Evolutionary conservation across 2,329 filamentous ascomycete genomes (phyloP).

Genomic region (Lecanosticta acicola): DNA sequence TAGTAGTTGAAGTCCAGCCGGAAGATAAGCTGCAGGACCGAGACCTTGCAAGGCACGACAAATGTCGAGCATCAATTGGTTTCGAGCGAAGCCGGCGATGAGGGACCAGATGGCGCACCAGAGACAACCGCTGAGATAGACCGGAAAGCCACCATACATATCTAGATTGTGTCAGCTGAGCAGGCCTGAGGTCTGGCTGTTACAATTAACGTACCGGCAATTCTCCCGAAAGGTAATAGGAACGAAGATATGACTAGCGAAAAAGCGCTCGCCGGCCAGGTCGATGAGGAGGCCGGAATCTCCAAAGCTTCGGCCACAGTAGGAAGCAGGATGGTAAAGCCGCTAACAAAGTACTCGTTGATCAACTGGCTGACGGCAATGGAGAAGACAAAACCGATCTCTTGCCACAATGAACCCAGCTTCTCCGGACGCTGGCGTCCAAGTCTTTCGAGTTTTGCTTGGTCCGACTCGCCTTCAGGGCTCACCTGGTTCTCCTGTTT

Average conservation of each 20-base stretch:
- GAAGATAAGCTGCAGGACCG: constrained; percentile 34
- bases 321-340: constrained; percentile 66
- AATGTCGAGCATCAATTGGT: constrained; percentile 33
- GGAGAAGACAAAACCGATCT: constrained; percentile 58
- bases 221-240: constrained; percentile 42
- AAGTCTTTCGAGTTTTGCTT: constrained; percentile 51
- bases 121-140: constrained; percentile 55
- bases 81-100: constrained; percentile 31
- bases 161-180: constrained; percentile 37
- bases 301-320: constrained; percentile 55
- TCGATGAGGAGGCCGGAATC: constrained; percentile 60
- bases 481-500: not conserved
- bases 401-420: constrained; percentile 51
- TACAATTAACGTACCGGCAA: constrained; percentile 20
- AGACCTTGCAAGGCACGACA: constrained; percentile 34
- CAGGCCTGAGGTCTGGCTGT: not conserved
- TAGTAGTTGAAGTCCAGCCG: constrained; percentile 30
- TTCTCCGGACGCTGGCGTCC: constrained; percentile 56
- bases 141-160: constrained; percentile 56
- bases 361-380: constrained; percentile 30
- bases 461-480: constrained; percentile 13
- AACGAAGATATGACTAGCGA: constrained; percentile 46
- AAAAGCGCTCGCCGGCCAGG: constrained; percentile 51
- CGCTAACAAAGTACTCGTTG: constrained; percentile 68
- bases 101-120: constrained; percentile 37